Base-by-base conservation (phyloP, 1,284 basidiomycete genomes). In the Schizopora paradoxa region DNA sequence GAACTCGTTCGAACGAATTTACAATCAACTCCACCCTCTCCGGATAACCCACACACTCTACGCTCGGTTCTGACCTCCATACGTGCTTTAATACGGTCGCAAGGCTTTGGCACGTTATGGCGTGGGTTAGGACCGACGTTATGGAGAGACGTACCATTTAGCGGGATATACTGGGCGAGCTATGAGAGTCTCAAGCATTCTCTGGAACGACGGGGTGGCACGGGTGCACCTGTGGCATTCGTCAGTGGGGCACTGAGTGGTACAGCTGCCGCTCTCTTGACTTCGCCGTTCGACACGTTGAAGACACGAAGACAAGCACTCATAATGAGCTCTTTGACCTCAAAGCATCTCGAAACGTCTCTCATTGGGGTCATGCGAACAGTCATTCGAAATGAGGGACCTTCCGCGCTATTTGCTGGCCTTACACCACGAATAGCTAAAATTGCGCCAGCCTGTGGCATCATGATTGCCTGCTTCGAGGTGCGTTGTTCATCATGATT, bases 131-230 rank as follows among this genome's bases (percentile, higher is more conserved):
- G 86, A 0, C 80, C 94, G 3, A 97, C 93, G 4, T 72, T 99
- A 6, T 98, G 91, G 92, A 78, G 95, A 47, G 95, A 99, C 57
- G 95, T 99, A 1, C 95, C 95, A 0, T 99, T 99, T 62, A 93
- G 89, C 31, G 95, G 92, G 0, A 72, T 94, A 36, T 96, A 96
- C 58, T 95, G 92, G 87, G 81, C 82, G 4, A 76, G 78, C 19
- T 88, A 87, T 56, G 86, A 90, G 59, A 62, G 71, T 1, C 74
- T 73, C 64, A 89, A 88, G 62, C 61, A 66, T 19, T 55, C 61
- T 29, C 76, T 87, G 47, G 66, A 67, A 36, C 66, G 66, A 23
- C 64, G 58, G 19, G 81, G 82, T 3, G 59, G 70, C 47, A 66
- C 73, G 43, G 91, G 91, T 37, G 74, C 86, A 28, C 75, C 71